phyloP scores from a whole-genome alignment of 768 basidiomycete genomes.

The Xerocomellus chrysenteron region DNA sequence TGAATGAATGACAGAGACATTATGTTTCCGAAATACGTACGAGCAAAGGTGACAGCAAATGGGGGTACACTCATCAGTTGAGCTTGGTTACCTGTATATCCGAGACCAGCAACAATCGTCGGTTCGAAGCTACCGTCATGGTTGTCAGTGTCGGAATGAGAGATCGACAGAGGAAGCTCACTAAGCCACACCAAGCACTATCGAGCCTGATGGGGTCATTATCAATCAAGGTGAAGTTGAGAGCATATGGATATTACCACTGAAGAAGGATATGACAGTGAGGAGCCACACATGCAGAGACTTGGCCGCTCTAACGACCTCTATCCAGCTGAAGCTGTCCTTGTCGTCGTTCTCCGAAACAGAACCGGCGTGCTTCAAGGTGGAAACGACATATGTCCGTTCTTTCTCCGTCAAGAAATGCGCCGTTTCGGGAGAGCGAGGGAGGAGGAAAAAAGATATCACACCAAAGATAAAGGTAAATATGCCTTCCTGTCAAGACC shows the following conservation, averaged over 20 bases:
- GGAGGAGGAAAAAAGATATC: constrained; percentile 47
- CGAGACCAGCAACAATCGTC: constrained; percentile 61
- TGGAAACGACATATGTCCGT: constrained; percentile 42
- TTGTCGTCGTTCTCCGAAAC: constrained; percentile 40
- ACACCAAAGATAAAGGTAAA: constrained; percentile 63
- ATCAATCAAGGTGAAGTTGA: background rate
- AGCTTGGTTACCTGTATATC: constrained; percentile 50
- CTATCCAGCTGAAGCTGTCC: constrained; percentile 56
- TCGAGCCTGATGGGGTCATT: constrained; percentile 12
- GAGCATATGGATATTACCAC: constrained; percentile 33
- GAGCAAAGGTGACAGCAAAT: background rate
- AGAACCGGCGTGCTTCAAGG: constrained; percentile 26
- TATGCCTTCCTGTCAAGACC: constrained; percentile 47
- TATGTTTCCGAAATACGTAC: constrained; percentile 39
- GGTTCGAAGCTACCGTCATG: constrained; percentile 58
- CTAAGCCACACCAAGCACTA: constrained; percentile 22
- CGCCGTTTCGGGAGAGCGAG: constrained; percentile 42
- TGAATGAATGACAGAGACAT: background rate
- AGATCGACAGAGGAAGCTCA: constrained; percentile 15
- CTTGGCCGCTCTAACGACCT: constrained; percentile 48
- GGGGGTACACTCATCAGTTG: constrained; percentile 61
- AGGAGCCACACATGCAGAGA: constrained; percentile 58
- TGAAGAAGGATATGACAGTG: constrained; percentile 50
- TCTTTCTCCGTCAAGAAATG: constrained; percentile 53
- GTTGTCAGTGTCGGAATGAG: constrained; percentile 37